Evolutionary conservation across 2,329 filamentous ascomycete species (phyloP).

Genomic region (Aspergillus caelatus): DNA sequence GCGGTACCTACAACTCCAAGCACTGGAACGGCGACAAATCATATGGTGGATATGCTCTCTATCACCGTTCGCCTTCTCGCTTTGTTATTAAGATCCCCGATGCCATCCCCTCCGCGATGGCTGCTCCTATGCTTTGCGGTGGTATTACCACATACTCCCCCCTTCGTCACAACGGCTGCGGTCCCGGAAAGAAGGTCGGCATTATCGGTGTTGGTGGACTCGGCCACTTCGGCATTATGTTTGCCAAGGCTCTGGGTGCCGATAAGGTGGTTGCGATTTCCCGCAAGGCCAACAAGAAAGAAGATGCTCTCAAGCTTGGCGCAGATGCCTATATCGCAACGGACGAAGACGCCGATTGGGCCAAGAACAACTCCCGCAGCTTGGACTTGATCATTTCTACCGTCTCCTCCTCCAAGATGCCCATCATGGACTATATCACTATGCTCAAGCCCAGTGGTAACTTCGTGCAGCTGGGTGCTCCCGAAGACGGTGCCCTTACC

Average conservation of each 20-base stretch:
- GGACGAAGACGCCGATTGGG: conserved; percentile 57
- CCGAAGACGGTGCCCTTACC: conserved; percentile 58
- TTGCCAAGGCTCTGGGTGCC: conserved; percentile 21
- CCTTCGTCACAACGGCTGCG: conserved; percentile 19
- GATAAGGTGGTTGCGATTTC: conserved; percentile 61
- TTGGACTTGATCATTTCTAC: conserved; percentile 61
- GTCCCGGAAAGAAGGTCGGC: conserved; percentile 20
- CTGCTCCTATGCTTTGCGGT: conserved; percentile 23
- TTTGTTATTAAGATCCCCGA: conserved; percentile 58
- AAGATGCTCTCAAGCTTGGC: conserved; percentile 58
- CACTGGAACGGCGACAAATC: conserved; percentile 58
- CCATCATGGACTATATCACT: conserved; percentile 61
- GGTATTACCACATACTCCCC: conserved; percentile 23
- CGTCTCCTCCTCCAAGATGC: conserved; percentile 58
- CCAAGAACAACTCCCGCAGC: conserved; percentile 46
- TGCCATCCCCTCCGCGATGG: conserved; percentile 17
- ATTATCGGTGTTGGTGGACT: conserved; percentile 20
- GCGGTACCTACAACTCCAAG: conserved; percentile 33
- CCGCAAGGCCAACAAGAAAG: conserved; percentile 52
- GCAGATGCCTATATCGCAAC: conserved; percentile 60
- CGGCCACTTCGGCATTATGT: conserved; percentile 21
- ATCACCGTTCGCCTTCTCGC: conserved; percentile 57
- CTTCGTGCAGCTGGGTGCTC: conserved; percentile 67
- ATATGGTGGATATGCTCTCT: conserved; percentile 67
- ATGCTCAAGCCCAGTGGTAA: conserved; percentile 60